Evolutionary conservation across 805 yeast species (phyloP), one percentile per base, ranked within the genome.

Genomic region (Debaryomyces castellii): DNA sequence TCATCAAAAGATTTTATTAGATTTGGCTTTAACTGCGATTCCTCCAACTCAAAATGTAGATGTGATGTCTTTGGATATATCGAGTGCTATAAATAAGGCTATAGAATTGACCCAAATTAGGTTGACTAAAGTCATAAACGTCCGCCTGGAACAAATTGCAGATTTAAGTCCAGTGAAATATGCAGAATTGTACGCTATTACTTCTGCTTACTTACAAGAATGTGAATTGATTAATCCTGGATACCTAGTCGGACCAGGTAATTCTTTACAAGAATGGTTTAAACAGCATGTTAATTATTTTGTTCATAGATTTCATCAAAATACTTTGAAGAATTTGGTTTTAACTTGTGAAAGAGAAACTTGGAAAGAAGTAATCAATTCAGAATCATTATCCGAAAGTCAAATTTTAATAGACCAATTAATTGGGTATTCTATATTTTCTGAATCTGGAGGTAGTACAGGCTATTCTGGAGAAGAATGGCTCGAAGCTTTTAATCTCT

Each of bases 221-320:
- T 88, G 96, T 62, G 98, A 94, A 62, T 73, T 82, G 11, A 78
- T 91, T 4, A 82, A 89, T 44, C 77, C 77, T 4, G 96, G 96
- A 0, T 80, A 76, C 46, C 74, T 78, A 6, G 74, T 81, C 0
- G 82, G 80, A n/a, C 60, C 67, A 1, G 75, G 75, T 7, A 66
- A 64, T 48, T 62, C 75, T 1, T 67, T 92, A 23, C 80, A 84
- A 43, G 88, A 83, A 46, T 78, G 83, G 55, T 64, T 90, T 12
- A 78, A 76, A n/a, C 74, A 77, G 25, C 96, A 88, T 51, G 74
- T 85, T 3, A 81, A 76, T 48, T 75, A 77, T 44, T 90, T 80
- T 59, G 66, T 81, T 30, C 69, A 70, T 24, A 69, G 80, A 25
- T 77, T 78, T 53, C 90, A 86, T 51, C 73, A 74, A 40, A 69